Evolutionary conservation across 2,329 filamentous ascomycete genomes (phyloP).

Genomic region (Ustulina deusta): DNA sequence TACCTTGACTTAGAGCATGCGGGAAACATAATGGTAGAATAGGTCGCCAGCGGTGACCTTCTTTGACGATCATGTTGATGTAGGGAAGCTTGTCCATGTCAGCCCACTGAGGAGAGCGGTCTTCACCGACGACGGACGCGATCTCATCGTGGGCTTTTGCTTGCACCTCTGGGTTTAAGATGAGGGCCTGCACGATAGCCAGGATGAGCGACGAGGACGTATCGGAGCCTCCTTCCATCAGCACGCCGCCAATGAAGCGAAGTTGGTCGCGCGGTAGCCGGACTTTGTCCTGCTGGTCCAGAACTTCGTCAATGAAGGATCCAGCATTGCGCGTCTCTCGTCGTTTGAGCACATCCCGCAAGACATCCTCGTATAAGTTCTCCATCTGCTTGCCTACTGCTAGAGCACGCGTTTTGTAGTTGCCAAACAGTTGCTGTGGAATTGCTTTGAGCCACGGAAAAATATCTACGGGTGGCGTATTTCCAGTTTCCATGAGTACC

Average conservation of each 20-base stretch:
- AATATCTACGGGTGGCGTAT: conserved; percentile 62
- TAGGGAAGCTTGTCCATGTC: conserved; percentile 53
- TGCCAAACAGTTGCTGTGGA: conserved; percentile 56
- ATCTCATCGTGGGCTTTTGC: conserved; percentile 56
- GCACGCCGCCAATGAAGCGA: conserved; percentile 52
- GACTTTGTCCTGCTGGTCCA: conserved; percentile 46
- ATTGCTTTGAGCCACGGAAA: conserved; percentile 59
- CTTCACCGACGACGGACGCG: conserved; percentile 53
- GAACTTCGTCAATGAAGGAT: conserved; percentile 36
- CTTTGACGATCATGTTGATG: conserved; percentile 57
- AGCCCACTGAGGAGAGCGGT: conserved; percentile 52
- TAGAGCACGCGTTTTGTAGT: conserved; percentile 54
- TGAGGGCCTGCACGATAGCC: conserved; percentile 58
- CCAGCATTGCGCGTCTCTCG: conserved; percentile 28
- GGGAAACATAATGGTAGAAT: conserved; percentile 52
- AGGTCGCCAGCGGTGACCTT: conserved; percentile 58
- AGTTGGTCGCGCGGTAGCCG: conserved; percentile 51
- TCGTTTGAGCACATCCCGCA: conserved; percentile 51
- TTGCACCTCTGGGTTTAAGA: conserved; percentile 54
- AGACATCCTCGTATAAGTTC: conserved; percentile 54
- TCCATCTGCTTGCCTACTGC: conserved; percentile 57
- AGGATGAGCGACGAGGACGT: conserved; percentile 53
- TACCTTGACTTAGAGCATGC: conserved; percentile 43
- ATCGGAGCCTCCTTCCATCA: conserved; percentile 54
- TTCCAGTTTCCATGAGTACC: conserved; percentile 59